A percentile compares a stretch with the other conserved stretches of the same genome.
These are phyloP conservation scores for Nicotiana rustica DNA, from an alignment of 305 asterid species.

Conservation along the genomic window DNA sequence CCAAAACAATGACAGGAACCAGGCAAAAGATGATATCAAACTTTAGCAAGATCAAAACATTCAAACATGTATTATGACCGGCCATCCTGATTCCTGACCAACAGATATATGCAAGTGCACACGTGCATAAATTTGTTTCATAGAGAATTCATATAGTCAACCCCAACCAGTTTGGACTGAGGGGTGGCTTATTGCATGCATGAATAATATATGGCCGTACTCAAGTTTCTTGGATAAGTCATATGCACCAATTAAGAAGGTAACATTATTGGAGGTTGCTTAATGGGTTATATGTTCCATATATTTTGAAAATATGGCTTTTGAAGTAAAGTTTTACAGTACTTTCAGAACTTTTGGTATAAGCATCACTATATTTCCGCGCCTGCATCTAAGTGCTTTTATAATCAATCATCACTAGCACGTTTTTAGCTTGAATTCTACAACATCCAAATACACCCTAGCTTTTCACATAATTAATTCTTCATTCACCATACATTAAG, in stretches of 20 bases:
- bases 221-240: neutral
- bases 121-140: neutral
- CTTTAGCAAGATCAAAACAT: neutral
- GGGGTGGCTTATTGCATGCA: neutral
- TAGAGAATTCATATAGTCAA: neutral
- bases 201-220: neutral
- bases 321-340: too few relatives aligned
- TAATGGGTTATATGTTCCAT: too few relatives aligned
- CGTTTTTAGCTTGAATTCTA: neutral
- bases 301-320: too few relatives aligned
- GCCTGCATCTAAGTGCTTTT: neutral
- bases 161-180: neutral
- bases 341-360: too few relatives aligned
- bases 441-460: neutral
- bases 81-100: neutral
- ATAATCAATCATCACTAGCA: neutral
- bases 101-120: neutral
- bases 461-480: neutral
- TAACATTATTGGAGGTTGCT: neutral
- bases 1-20: neutral
- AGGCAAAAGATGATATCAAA: neutral
- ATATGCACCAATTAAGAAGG: neutral
- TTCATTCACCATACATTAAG: neutral
- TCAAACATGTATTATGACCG: conserved; percentile 2
- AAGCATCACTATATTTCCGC: too few relatives aligned